Percentiles rank a stretch among this genome's conserved stretches.
Evolutionary conservation across 805 yeast genomes (phyloP).

Genomic region (Zygoascus flipseniorum): DNA sequence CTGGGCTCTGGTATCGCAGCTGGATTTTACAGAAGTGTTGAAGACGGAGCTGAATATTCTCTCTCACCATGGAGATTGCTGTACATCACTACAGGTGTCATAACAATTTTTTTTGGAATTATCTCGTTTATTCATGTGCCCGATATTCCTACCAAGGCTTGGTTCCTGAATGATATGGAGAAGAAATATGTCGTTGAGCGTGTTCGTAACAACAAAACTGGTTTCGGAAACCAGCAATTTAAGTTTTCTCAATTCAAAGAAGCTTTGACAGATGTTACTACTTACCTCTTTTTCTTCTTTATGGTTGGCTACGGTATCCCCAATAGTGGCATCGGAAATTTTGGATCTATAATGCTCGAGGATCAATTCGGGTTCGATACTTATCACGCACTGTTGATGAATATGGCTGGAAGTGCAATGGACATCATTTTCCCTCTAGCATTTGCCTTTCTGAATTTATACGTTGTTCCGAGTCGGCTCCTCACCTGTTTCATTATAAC

Average conservation of each 20-base stretch:
- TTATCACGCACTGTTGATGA: conserved; percentile 9
- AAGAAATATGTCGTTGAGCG: conserved; percentile 41
- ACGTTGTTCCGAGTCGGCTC: conserved; percentile 23
- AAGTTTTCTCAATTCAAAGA: conserved; percentile 46
- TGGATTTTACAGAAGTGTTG: conserved; percentile 30
- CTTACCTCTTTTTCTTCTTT: conserved; percentile 39
- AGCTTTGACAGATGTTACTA: conserved; percentile 40
- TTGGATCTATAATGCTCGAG: conserved; percentile 33
- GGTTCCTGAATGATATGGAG: conserved; percentile 40
- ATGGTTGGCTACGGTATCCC: conserved; percentile 35
- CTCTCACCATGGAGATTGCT: conserved; percentile 43
- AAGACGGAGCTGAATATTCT: conserved; percentile 16
- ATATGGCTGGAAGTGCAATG: conserved; percentile 8
- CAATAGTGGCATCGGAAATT: conserved; percentile 48
- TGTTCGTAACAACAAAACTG: conserved; percentile 46
- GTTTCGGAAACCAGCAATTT: conserved; percentile 48
- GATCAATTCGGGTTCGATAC: conserved; percentile 7
- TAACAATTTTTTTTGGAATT: conserved; percentile 36
- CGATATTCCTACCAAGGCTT: conserved; percentile 42
- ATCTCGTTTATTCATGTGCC: conserved; percentile 33
- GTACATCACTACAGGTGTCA: conserved; percentile 48
- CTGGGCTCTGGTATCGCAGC: conserved; percentile 42
- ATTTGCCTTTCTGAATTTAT: conserved; percentile 5
- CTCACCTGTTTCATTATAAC: conserved; percentile 41
- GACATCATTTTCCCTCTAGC: conserved; percentile 7